Evolutionary conservation across 1,284 basidiomycete species (phyloP).

Genomic region (Ganoderma lucidum): DNA sequence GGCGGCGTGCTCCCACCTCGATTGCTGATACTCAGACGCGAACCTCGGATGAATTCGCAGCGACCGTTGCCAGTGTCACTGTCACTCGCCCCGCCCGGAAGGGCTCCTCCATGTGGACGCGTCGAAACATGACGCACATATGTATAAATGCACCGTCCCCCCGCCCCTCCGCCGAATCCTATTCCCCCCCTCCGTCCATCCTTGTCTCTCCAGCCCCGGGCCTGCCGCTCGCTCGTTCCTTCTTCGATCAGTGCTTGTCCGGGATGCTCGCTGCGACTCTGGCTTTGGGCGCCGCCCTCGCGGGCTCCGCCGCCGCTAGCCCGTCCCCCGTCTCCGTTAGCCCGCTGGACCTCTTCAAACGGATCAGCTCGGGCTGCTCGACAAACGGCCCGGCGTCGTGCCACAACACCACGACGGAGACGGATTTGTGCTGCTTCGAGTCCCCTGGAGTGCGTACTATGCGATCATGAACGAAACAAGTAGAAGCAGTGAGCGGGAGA

Average conservation of each 20-base stretch:
- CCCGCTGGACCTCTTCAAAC: slow-evolving; percentile 38
- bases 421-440: slow-evolving; percentile 46
- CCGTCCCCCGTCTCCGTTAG: slow-evolving; percentile 24
- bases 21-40: background rate
- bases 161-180: too few species aligned
- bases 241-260: background rate
- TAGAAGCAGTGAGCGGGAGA: slow-evolving; percentile 5
- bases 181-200: background rate
- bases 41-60: background rate
- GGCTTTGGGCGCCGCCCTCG: slow-evolving; percentile 28
- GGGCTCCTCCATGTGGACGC: background rate
- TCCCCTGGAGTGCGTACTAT: slow-evolving; percentile 42
- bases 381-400: slow-evolving; percentile 45
- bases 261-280: slow-evolving; percentile 26
- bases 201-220: background rate
- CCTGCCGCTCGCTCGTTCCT: background rate
- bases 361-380: slow-evolving; percentile 44
- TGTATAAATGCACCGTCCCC: background rate
- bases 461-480: background rate
- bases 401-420: slow-evolving; percentile 40
- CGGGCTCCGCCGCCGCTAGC: slow-evolving; percentile 28
- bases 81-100: background rate
- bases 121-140: background rate
- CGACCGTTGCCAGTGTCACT: background rate
- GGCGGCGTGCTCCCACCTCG: background rate